Evolutionary conservation across 1,284 basidiomycete genomes (phyloP), one percentile per base, ranked within the genome.

Genomic region (Mycocalia duriaeana): DNA sequence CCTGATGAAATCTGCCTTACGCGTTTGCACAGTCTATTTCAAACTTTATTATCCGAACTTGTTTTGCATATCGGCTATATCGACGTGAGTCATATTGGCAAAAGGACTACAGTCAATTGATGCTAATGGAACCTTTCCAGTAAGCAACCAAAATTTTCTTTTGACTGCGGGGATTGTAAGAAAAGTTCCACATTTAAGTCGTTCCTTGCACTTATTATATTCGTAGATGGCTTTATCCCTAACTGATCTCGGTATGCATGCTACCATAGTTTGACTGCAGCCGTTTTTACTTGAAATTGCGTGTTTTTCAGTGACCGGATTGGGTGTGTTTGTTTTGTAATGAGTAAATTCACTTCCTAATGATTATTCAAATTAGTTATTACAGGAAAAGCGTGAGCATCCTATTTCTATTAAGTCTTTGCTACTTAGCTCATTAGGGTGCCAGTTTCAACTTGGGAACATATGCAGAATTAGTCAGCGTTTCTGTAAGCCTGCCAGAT

Each of bases 11-110:
- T 4, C n/a, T n/a, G 19, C n/a, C 37, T 39, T 19, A 39, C 37
- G 9, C n/a, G 13, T 4, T 23, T 22, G 13, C 35, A 16, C 48
- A 76, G 75, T 64, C 68, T 0, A 38, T 71, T 25, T 69, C 68
- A n/a, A 67, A 75, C 51, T 75, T 73, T 50, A 57, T 73, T 36
- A 69, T 77, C 28, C 66, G 75, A 18, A 66, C 65, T 34, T 64
- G 75, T 58, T 77, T 75, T 50, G 66, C 70, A 14, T 59, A 59
- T 42, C 67, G 73, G 4, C 61, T 74, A 16, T 75, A 66, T 56
- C 61, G 61, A 48, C 48, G 75, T 75, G 55, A 54, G 72, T 61
- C 20, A 16, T 24, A 39, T 34, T 16, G 31, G n/a, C 42, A 8
- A 22, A 9, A 18, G 11, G 7, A 42, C 40, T 42, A 9, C 40